Evolutionary conservation across 768 basidiomycete genomes (phyloP), one percentile per base, ranked within the genome.

Genomic region (Melanogaster broomeanus): DNA sequence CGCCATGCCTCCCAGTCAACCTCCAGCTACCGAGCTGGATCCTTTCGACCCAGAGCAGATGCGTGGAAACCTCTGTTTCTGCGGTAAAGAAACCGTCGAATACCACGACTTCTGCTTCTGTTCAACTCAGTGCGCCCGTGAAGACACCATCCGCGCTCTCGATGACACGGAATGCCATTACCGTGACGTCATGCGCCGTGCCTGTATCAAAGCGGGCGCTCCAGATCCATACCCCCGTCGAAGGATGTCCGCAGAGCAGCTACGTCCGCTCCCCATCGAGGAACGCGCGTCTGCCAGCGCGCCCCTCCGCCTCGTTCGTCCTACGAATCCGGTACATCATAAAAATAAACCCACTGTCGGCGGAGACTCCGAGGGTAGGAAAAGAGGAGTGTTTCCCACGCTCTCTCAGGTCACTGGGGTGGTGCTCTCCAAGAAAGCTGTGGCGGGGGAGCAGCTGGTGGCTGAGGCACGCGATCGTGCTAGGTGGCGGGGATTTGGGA

Each of bases 81-180:
- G 67, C 15, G 69, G 68, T 15, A 51, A 34, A 12, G 42, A 37
- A 33, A 68, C 67, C 0, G 37, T 55, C 0, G 48, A 58, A 44
- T 56, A 46, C 11, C 67, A 68, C 33, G 66, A 70, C 0, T 64
- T 61, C 39, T 68, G 53, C 52, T 70, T 55, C 41, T 68, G 67
- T 34, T 68, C 68, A 18, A 52, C 50, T 3, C 2, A 48, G 0
- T 70, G 69, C 11, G 69, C 67, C 9, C 66, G 60, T 19, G 33
- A 16, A 15, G 68, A 70, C 22, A 45, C 69, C 22, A 55, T 69
- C 16, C 57, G 59, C 22, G 60, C 66, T 3, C 62, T 70, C 21
- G 57, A 42, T 2, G 48, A 47, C 13, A 45, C 53, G 5, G 35
- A 62, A 18, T 60, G 55, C 35, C 68, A 68, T 25, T 68, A 68